Conservation (phyloP, 192 early-diverging fungal species). For the Physocladia obscura region DNA sequence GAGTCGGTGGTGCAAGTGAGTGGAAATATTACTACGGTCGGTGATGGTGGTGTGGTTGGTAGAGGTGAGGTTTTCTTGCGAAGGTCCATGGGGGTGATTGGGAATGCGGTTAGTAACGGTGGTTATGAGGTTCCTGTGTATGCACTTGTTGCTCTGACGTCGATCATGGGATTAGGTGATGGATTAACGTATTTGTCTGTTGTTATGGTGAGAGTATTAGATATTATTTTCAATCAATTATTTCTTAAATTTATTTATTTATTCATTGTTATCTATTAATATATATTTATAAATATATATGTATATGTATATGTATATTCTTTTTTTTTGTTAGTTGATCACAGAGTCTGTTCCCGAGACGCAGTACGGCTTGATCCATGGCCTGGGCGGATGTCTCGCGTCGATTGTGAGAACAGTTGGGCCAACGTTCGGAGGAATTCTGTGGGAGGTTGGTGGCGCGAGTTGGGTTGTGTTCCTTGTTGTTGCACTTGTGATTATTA, state of each 20-base stretch:
- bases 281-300: no score
- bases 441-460: slow-evolving; percentile 24
- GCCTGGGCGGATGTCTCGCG: slow-evolving; percentile 37
- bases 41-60: background rate
- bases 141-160: slow-evolving; percentile 16
- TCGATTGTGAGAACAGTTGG: slow-evolving; percentile 38
- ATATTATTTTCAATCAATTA: no score
- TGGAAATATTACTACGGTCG: background rate
- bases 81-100: background rate
- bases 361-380: slow-evolving; percentile 43
- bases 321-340: slow-evolving; percentile 10
- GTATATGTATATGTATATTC: no score
- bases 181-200: slow-evolving; percentile 39
- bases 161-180: slow-evolving; percentile 35
- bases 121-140: slow-evolving; percentile 13
- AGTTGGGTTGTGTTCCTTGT: slow-evolving; percentile 24
- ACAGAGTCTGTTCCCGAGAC: slow-evolving; percentile 34
- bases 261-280: no score
- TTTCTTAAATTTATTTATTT: no score
- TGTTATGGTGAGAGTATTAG: slow-evolving; percentile 39
- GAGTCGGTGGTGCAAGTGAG: background rate
- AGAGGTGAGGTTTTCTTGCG: background rate
- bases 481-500: slow-evolving; percentile 1
- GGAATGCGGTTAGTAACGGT: background rate
- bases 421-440: slow-evolving; percentile 22